Evolutionary conservation across 345 rosid genomes (phyloP), one percentile per base, ranked within the genome.

Genomic region (Aquilaria sinensis): DNA sequence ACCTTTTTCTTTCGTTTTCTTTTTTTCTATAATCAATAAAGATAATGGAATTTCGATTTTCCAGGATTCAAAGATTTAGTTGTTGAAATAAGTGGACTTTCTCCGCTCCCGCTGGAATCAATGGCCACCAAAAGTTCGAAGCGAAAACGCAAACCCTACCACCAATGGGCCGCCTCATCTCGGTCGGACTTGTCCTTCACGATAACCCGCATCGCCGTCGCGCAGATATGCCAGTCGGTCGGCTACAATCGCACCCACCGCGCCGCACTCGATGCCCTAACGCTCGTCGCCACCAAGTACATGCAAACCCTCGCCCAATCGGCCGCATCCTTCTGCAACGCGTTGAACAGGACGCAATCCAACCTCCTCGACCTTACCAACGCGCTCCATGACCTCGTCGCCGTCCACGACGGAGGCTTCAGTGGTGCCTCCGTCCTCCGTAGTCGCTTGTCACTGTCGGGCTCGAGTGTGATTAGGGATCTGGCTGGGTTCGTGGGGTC

Each of bases 271-370:
- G 54, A 66, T 14, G 10, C 69, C 57, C 56, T 66, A 2, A 66
- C 69, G 2, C 14, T 66, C 13, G 69, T 57, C 6, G 63, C 69
- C 41, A 57, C 56, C 63, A 66, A 50, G 62, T 66, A 66, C 41
- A 29, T 64, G 31, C 59, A 54, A 64, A 13, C 60, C 57, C 31
- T 66, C 11, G 70, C 45, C 52, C 50, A 51, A n/a, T 58, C 70
- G 32, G 63, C 70, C 7, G 62, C 34, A 5, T 51, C 50, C 13
- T 58, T 57, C 57, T 58, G 51, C 23, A 43, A 51, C 31, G 63
- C 70, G 0, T 51, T 56, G 50, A 58, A 29, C 48, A 62, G 70
- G 12, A n/a, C 60, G 7, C 60, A 64, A 11, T 32, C 60, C n/a
- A 64, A 64, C 52, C 14, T 66, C 7, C 8, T 58, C 2, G 70